Percentiles rank a stretch among this genome's conserved stretches.
These are phyloP conservation scores for Shiraia sp. DNA, from an alignment of 2,329 filamentous ascomycete species.

Conservation along the genomic window DNA sequence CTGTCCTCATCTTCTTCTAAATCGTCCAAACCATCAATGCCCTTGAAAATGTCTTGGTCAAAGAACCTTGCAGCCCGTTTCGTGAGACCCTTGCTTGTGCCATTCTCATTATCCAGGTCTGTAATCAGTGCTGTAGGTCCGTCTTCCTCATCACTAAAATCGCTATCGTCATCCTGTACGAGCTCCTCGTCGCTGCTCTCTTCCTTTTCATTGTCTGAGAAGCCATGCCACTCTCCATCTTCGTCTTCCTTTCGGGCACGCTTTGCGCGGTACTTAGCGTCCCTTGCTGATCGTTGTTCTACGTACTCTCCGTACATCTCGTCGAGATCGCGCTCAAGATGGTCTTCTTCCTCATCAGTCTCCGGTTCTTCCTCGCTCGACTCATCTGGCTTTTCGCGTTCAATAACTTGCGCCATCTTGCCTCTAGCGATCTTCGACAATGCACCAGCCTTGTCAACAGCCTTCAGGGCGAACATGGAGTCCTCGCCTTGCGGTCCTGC, in stretches of 20 bases:
- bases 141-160: constrained; percentile 62
- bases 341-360: constrained; percentile 79
- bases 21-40: constrained; percentile 69
- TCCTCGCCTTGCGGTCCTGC: constrained; percentile 76
- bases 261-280: constrained; percentile 90
- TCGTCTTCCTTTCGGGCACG: constrained; percentile 82
- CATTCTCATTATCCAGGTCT: constrained; percentile 61
- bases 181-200: constrained; percentile 61
- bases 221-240: constrained; percentile 78
- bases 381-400: constrained; percentile 54
- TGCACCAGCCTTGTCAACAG: constrained; percentile 75
- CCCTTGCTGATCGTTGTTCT: constrained; percentile 74
- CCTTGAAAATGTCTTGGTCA: constrained; percentile 91
- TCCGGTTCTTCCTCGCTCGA: constrained; percentile 54
- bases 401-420: constrained; percentile 72
- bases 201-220: constrained; percentile 68
- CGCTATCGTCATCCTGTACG: constrained; percentile 64
- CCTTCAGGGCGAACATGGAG: constrained; percentile 83
- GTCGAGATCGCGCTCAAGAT: constrained; percentile 83
- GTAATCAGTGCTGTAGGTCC: constrained; percentile 60
- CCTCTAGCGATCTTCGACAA: constrained; percentile 72
- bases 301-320: constrained; percentile 84
- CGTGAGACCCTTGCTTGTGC: constrained; percentile 67
- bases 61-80: constrained; percentile 89
- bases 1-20: constrained; percentile 52